Evolutionary conservation across 2,329 filamentous ascomycete species (phyloP).

Genomic region (Sphaerulina vaccinii): DNA sequence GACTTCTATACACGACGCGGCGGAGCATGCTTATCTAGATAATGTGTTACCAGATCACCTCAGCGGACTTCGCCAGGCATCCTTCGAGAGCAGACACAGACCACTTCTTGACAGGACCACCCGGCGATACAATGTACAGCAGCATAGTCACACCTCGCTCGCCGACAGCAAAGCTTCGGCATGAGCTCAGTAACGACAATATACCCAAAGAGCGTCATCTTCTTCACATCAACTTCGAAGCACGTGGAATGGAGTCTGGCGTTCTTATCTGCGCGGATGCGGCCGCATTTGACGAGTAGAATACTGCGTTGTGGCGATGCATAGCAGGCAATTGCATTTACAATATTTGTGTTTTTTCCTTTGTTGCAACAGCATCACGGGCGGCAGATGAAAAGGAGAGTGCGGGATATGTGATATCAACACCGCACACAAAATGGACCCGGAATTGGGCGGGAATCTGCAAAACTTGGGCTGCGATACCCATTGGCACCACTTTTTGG

Average conservation of each 20-base stretch:
- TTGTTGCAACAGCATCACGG: not conserved
- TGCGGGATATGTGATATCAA: not conserved
- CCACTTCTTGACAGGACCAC: conserved; percentile 14
- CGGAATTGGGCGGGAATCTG: not conserved
- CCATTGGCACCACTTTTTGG: too few species aligned
- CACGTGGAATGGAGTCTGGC: conserved; percentile 1
- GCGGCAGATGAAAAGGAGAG: not conserved
- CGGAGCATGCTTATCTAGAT: conserved; percentile 17
- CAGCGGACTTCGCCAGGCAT: conserved; percentile 8
- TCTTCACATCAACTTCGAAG: not conserved
- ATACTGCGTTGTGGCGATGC: conserved; percentile 11
- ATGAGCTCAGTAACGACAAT: conserved; percentile 7
- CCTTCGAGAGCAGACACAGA: conserved; percentile 16
- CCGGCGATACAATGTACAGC: conserved; percentile 21
- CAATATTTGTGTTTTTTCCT: not conserved
- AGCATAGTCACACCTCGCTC: conserved; percentile 13
- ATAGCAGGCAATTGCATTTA: conserved; percentile 12
- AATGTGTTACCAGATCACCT: conserved; percentile 18
- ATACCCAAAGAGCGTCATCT: conserved; percentile 1
- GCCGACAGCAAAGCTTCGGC: conserved; percentile 4
- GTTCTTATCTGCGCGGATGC: not conserved
- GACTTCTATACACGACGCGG: conserved; percentile 22
- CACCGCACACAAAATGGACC: not conserved
- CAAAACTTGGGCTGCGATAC: too few species aligned
- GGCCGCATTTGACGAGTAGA: not conserved